These are phyloP conservation scores for Fusarium brevicatenulatum DNA, from an alignment of 2,329 filamentous ascomycete genomes.

Conservation along the genomic window DNA sequence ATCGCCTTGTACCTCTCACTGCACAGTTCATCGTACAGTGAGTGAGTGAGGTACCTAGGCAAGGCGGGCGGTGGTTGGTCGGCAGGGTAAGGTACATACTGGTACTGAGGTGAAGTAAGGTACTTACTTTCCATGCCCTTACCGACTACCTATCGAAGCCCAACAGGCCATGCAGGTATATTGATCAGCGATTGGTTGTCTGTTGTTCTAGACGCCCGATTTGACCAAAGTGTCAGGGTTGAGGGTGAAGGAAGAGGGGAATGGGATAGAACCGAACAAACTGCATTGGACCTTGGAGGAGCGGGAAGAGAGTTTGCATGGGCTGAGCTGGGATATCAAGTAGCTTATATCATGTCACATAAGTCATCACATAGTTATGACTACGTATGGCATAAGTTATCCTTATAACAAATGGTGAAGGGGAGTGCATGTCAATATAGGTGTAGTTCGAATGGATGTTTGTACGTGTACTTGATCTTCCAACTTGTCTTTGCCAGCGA, in stretches of 20 bases:
- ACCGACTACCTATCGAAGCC: constrained; percentile 18
- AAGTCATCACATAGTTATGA: not conserved
- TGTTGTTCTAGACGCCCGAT: constrained; percentile 7
- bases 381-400: not conserved
- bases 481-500: not conserved
- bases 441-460: not conserved
- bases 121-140: constrained; percentile 5
- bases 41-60: no score
- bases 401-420: not conserved
- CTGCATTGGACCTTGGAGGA: constrained; percentile 6
- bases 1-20: not conserved
- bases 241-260: constrained; percentile 18
- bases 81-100: not conserved
- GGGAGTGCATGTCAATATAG: not conserved
- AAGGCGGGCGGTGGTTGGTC: not conserved
- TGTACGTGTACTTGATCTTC: not conserved
- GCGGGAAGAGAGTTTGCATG: not conserved
- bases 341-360: not conserved
- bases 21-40: constrained; percentile 24
- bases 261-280: not conserved
- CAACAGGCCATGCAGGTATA: constrained; percentile 14
- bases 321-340: not conserved
- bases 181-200: constrained; percentile 20
- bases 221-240: constrained; percentile 17
- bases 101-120: not conserved